Evolutionary conservation across 805 yeast species (phyloP).

Genomic region (Lachancea dasiensis): DNA sequence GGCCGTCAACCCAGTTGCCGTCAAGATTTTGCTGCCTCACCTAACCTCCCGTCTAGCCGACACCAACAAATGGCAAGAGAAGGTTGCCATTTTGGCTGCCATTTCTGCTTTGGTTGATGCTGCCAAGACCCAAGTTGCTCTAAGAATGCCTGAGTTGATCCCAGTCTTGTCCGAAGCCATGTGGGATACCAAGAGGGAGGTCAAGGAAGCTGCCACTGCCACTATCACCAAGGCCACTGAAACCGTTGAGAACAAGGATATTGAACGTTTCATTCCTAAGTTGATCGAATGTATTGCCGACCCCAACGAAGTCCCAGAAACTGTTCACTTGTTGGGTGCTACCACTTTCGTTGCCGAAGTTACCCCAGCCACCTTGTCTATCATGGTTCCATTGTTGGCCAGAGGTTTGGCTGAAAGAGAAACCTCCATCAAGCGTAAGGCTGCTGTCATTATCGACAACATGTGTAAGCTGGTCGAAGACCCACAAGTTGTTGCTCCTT

Average conservation of each 20-base stretch:
- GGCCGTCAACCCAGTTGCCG: conserved; percentile 86
- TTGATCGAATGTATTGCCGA: conserved; percentile 94
- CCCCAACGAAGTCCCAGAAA: conserved; percentile 97
- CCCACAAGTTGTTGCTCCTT: conserved; percentile 99
- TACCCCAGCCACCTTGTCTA: conserved; percentile 98
- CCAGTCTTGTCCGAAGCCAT: conserved; percentile 98
- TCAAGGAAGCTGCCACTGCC: conserved; percentile 91
- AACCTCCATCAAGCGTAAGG: conserved; percentile 98
- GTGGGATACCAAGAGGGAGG: conserved; percentile 99
- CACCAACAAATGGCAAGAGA: conserved; percentile 97
- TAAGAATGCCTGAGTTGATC: conserved; percentile 99
- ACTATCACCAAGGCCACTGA: conserved; percentile 96
- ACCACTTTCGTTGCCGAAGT: conserved; percentile 99
- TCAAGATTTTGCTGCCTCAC: conserved; percentile 84
- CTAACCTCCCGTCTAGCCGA: conserved; percentile 59
- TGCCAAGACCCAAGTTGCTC: conserved; percentile 92
- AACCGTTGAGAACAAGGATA: conserved; percentile 99
- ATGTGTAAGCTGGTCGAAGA: conserved; percentile 99
- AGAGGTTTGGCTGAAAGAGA: conserved; percentile 99
- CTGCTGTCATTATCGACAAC: conserved; percentile 99
- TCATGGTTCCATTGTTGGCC: conserved; percentile 97
- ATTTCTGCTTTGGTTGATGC: conserved; percentile 83
- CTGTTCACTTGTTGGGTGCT: conserved; percentile 98
- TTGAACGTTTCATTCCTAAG: conserved; percentile 97
- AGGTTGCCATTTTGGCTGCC: conserved; percentile 83